Evolutionary conservation across 2,329 filamentous ascomycete genomes (phyloP).

Genomic region (Pseudocercospora vitis): DNA sequence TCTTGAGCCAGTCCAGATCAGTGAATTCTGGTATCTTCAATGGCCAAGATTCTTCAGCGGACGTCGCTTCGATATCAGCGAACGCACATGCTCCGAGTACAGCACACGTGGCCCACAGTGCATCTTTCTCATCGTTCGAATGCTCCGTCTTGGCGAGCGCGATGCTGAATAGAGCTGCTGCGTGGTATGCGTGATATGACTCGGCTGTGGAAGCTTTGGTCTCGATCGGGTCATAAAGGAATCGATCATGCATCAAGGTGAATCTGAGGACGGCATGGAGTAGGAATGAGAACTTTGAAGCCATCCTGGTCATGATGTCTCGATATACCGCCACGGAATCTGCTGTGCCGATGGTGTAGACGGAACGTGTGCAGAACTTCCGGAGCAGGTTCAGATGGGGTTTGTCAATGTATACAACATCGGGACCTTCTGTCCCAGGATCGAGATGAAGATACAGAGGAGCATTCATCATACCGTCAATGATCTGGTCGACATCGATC

Average conservation of each 20-base stretch:
- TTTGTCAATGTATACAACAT: slow-evolving; percentile 21
- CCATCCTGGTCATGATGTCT: slow-evolving; percentile 18
- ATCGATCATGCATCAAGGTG: slow-evolving; percentile 56
- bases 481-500: slow-evolving; percentile 12
- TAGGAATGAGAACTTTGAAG: slow-evolving; percentile 48
- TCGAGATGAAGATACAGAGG: slow-evolving; percentile 21
- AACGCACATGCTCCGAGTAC: slow-evolving; percentile 51
- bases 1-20: slow-evolving; percentile 60
- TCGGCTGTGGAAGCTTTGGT: slow-evolving; percentile 37
- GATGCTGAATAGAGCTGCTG: slow-evolving; percentile 50
- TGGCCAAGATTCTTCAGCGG: slow-evolving; percentile 57
- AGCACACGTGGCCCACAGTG: slow-evolving; percentile 49
- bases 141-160: slow-evolving; percentile 40
- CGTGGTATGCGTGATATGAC: slow-evolving; percentile 51
- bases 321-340: slow-evolving; percentile 28
- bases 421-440: slow-evolving; percentile 11
- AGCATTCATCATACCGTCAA: slow-evolving; percentile 20
- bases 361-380: slow-evolving; percentile 29
- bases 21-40: slow-evolving; percentile 45
- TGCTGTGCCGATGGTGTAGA: slow-evolving; percentile 30
- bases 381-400: slow-evolving; percentile 27
- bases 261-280: slow-evolving; percentile 57
- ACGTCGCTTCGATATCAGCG: slow-evolving; percentile 45
- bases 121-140: slow-evolving; percentile 46
- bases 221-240: slow-evolving; percentile 36